These are phyloP conservation scores for Salix brachista DNA, from an alignment of 345 rosid genomes.

Conservation along the genomic window DNA sequence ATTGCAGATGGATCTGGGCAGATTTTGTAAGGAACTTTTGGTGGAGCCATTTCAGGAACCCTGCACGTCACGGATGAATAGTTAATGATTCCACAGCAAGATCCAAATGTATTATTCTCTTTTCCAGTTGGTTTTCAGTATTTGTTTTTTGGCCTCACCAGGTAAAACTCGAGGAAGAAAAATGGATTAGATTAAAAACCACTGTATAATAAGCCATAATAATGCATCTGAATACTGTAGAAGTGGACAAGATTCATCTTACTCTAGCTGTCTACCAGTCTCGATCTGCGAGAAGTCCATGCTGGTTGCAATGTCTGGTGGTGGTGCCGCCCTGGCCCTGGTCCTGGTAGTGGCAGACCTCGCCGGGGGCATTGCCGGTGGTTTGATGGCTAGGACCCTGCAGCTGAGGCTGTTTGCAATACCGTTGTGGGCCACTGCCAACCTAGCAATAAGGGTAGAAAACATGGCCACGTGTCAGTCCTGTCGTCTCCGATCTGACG, in stretches of 20 bases:
- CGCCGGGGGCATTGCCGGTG: slow-evolving; percentile 24
- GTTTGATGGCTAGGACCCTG: slow-evolving; percentile 63
- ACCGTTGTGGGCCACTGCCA: slow-evolving; percentile 47
- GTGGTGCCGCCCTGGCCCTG: background rate
- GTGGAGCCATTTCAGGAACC: slow-evolving; percentile 50
- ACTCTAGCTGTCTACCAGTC: slow-evolving; percentile 46
- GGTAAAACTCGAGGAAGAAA: too few species aligned
- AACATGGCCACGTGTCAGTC: slow-evolving; percentile 19
- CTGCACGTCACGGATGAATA: slow-evolving; percentile 34
- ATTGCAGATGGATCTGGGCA: slow-evolving; percentile 19
- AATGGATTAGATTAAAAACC: too few species aligned
- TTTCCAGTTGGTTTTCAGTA: too few species aligned
- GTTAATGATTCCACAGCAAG: background rate
- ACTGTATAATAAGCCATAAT: too few species aligned
- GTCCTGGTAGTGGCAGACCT: background rate
- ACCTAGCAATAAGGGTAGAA: slow-evolving; percentile 32
- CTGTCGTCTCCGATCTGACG: background rate
- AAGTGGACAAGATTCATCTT: slow-evolving; percentile 13
- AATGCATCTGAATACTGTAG: background rate
- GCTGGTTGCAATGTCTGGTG: slow-evolving; percentile 41
- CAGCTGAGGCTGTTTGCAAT: slow-evolving; percentile 43
- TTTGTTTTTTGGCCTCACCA: too few species aligned
- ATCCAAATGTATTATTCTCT: background rate
- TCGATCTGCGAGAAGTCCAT: slow-evolving; percentile 71
- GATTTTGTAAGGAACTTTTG: slow-evolving; percentile 42